Evolutionary conservation across 192 early-diverging fungal genomes (phyloP), one percentile per base, ranked within the genome.

Genomic region (Linnemannia schmuckeri): DNA sequence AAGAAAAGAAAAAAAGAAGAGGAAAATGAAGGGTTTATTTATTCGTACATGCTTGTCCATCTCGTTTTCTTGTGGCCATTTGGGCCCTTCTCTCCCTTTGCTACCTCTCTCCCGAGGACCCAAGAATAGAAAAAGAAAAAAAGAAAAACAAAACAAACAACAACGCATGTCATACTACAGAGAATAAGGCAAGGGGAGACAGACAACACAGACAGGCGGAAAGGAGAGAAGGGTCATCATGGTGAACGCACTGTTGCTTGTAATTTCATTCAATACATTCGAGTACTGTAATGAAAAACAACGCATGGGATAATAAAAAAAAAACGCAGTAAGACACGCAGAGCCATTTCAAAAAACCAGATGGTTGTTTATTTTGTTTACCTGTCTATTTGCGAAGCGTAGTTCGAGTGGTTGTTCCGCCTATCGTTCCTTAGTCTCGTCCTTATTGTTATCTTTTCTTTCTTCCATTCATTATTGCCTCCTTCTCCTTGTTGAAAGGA

Each of bases 111-210:
- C 66, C 66, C 35, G 66, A 35, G 3, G 49, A 66, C 61, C 61
- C 61, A 66, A 66, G 61, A 66, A 66, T 66, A 66, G 61, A 66
- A 66, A 63, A 57, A 63, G 33, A 0, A 44, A 44, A 44, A 44
- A 63, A 27, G 12, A 10, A 63, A 13, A 63, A 63, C 61, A 63
- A 49, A 49, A 49, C 47, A 49, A 49, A 63, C 61, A n/a, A 57
- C 54, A 10, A 63, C 61, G 61, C 61, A 63, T 63, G 57, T 63
- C 57, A 63, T 63, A 24, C 6, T 12, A 63, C 57, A 63, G 57
- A 63, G 8, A 30, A n/a, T 4, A 66, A 30, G 61, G 61, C 61
- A 66, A 63, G 61, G 61, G 12, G 27, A 61, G 22, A 8, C 9
- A 66, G 24, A 57, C 20, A 12, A 13, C 12, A 13, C 7, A 61